Conservation (phyloP, 441 rosid species). For the Francoa sonchifolia region DNA sequence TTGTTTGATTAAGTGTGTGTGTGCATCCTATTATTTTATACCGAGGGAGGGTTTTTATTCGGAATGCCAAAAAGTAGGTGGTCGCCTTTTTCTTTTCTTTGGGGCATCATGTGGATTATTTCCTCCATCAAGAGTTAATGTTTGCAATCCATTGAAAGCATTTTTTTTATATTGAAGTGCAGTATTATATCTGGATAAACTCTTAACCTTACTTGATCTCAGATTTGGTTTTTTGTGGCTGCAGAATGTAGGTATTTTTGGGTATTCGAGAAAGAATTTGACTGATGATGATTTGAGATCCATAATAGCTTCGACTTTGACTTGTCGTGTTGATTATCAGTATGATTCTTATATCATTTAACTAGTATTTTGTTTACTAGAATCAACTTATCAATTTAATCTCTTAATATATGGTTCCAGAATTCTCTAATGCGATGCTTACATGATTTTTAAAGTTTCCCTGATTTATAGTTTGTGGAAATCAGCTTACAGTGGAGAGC, state of each 20-base stretch:
- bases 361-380: background rate
- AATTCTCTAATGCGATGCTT: background rate
- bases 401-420: background rate
- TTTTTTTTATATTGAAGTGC: background rate
- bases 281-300: conserved; percentile 62
- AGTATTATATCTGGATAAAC: background rate
- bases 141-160: too few relatives aligned
- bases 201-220: conserved; percentile 1
- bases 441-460: background rate
- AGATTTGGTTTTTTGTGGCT: conserved; percentile 13
- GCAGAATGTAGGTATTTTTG: conserved; percentile 54
- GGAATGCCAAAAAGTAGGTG: background rate
- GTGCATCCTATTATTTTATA: too few relatives aligned
- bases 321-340: conserved; percentile 76
- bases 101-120: too few relatives aligned
- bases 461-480: too few relatives aligned
- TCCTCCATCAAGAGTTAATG: too few relatives aligned
- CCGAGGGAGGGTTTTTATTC: background rate
- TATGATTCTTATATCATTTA: conserved; percentile 18
- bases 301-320: conserved; percentile 55
- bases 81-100: too few relatives aligned
- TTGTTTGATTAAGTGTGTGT: too few relatives aligned
- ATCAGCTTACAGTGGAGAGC: too few relatives aligned
- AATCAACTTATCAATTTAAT: background rate
- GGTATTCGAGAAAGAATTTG: conserved; percentile 61